Evolutionary conservation across 1,284 basidiomycete genomes (phyloP), one percentile per base, ranked within the genome.

Genomic region (Fomitopsis schrenkii): DNA sequence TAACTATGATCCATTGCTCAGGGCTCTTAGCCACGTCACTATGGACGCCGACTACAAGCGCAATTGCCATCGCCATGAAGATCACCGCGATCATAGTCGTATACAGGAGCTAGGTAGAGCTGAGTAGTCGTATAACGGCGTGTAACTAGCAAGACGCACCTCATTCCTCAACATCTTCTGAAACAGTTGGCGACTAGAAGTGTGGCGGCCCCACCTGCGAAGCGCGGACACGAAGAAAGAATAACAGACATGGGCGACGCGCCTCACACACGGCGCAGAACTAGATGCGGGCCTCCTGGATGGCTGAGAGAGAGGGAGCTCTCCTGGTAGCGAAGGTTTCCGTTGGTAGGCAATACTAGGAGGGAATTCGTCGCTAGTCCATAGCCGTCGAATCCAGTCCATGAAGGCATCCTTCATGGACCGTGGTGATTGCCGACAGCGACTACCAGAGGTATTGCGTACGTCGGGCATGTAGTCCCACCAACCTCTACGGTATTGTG

Each of bases 161-260:
- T 88, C 87, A 69, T 88, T 82, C 66, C 79, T 81, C 74, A 89
- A 60, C 62, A 74, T 69, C 55, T 67, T 56, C 35, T 78, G 79
- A 61, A 88, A 82, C 44, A 84, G 71, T 61, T 78, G 78, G 76
- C 86, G 82, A 14, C 80, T 77, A 14, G 83, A 81, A 56, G 85
- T 76, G 54, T 83, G 75, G 63, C 79, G 76, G 58, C 79, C 79
- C 38, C 85, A 70, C 36, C 79, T 76, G 62, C 80, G 80, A 59
- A 75, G 72, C 28, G 76, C 76, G 14, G 80, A 80, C 26, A 77
- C 74, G 15, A 28, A 19, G 75, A 70, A 33, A 77, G 71, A 28
- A 66, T 62, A n/a, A 61, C 63, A 60, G 36, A 58, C 48, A 50
- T 38, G 46, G 5, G 45, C 33, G 26, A 38, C n/a, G 36, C 52